Evolutionary conservation across 2,329 filamentous ascomycete species (phyloP), one percentile per base, ranked within the genome.

Genomic region (Ceratocystis harringtonii): DNA sequence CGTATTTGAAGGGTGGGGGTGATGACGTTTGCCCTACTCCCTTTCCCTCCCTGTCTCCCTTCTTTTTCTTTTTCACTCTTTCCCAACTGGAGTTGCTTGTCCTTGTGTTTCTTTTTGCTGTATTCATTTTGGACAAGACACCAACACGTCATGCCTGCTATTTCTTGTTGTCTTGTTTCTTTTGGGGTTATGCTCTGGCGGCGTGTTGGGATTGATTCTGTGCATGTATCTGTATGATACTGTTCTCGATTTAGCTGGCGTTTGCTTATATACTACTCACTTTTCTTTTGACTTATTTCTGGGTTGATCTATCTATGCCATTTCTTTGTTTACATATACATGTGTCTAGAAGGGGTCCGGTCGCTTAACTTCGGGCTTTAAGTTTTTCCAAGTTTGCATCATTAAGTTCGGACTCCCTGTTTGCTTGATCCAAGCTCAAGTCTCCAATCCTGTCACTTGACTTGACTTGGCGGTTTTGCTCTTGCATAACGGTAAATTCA

Each of bases 11-110:
- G 48, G 19, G 45, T 10, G 22, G 19, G 10, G 25, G 3, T 19
- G 8, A 50, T 10, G 48, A 66, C 70, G 57, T 66, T 58, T 58
- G 50, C 36, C 22, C 43, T 61, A n/a, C 57, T 61, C 15, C 12
- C 2, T 52, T 52, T 28, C 25, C 25, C 48, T 52, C 22, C 25
- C n/a, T 28, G 5, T 25, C 25, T 28, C 25, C 28, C 28, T 28
- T 28, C 28, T 5, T 28, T 28, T 28, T 28, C 25, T 5, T 25
- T 25, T 17, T 28, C 8, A 10, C 8, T 50, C 19, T 6, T 25
- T 17, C 5, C 15, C 45, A 6, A 8, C 48, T 52, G 48, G 48
- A 5, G 48, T 12, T 52, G 22, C 48, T 61, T 25, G 43, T 41
- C 45, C 10, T 61, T 65, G 48, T 36, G 25, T 48, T 61, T 25